Conservation (phyloP, 768 basidiomycete species). For the Russula foetens region DNA sequence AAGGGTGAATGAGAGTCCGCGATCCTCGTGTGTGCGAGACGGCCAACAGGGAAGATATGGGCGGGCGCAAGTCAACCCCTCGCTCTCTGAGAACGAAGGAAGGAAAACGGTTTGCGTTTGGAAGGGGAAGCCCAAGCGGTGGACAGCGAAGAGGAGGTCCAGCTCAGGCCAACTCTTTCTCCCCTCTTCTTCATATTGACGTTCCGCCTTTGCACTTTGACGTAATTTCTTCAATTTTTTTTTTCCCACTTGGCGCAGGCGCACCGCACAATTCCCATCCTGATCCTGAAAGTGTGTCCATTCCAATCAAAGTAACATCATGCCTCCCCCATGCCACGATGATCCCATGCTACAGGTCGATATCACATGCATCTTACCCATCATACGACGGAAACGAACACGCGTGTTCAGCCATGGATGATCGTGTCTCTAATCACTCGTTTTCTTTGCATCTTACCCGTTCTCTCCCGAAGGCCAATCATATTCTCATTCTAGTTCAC, state of each 20-base stretch:
- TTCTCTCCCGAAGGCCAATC: too few relatives aligned
- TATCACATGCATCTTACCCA: constrained; percentile 9
- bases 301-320: background rate
- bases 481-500: too few relatives aligned
- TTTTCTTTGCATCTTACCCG: too few relatives aligned
- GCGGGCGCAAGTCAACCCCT: background rate
- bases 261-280: background rate
- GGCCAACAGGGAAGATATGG: background rate
- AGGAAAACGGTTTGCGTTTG: background rate
- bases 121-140: too few relatives aligned
- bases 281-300: background rate
- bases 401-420: background rate
- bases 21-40: background rate
- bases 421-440: background rate
- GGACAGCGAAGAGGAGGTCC: too few relatives aligned
- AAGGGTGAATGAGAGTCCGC: background rate
- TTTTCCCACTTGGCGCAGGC: background rate
- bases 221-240: constrained; percentile 1
- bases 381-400: background rate
- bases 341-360: background rate
- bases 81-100: constrained; percentile 1
- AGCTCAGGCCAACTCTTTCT: too few relatives aligned
- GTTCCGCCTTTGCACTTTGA: background rate
- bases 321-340: background rate
- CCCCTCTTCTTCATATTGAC: background rate